These are phyloP conservation scores for Botrytis medusae DNA, from an alignment of 2,329 filamentous ascomycete species.

Conservation along the genomic window DNA sequence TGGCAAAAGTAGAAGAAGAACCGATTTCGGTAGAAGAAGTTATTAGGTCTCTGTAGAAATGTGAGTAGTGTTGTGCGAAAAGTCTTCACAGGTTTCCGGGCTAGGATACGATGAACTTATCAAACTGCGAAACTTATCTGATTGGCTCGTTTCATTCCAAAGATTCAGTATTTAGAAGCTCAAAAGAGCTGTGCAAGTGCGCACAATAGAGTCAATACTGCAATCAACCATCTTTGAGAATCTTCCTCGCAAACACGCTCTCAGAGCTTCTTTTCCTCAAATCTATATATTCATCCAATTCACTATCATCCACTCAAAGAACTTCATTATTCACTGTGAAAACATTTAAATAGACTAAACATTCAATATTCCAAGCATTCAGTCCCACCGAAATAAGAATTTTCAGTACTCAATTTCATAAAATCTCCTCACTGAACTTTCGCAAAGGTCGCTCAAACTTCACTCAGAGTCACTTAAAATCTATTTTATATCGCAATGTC, in stretches of 20 bases:
- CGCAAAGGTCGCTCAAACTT: background rate
- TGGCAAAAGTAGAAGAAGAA: conserved; percentile 10
- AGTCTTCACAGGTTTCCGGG: background rate
- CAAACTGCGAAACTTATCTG: background rate
- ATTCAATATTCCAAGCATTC: background rate
- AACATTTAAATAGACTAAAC: background rate
- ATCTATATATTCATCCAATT: background rate
- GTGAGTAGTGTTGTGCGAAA: no score
- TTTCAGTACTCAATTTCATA: no score
- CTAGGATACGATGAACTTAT: background rate
- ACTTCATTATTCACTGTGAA: background rate
- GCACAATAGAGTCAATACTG: background rate
- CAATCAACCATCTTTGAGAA: background rate
- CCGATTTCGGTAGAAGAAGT: conserved; percentile 21
- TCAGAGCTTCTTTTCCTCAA: background rate
- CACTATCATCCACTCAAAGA: background rate
- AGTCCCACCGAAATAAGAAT: no score
- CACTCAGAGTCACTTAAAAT: background rate
- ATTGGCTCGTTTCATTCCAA: background rate
- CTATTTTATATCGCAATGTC: background rate
- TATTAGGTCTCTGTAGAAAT: background rate
- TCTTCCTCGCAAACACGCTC: background rate
- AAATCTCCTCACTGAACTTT: background rate
- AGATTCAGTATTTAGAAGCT: background rate
- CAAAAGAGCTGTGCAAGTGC: no score